These are phyloP conservation scores for Xylaria bambusicola DNA, from an alignment of 495 filamentous ascomycete species.

Conservation along the genomic window DNA sequence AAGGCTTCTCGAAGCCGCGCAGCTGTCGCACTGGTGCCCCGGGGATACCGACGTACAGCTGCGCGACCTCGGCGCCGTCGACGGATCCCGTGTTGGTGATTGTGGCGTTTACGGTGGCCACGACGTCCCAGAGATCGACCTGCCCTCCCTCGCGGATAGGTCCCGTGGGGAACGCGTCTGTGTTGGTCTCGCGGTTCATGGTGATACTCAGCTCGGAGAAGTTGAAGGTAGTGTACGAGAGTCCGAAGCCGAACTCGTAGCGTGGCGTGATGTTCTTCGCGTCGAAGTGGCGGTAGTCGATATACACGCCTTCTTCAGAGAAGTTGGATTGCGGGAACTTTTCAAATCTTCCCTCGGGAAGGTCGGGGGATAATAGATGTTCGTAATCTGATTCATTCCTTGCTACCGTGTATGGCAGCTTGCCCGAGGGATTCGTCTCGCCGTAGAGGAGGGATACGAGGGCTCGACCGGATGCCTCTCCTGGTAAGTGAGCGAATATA, in stretches of 20 bases:
- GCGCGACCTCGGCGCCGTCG: constrained; percentile 45
- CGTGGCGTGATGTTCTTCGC: constrained; percentile 54
- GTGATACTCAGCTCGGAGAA: constrained; percentile 36
- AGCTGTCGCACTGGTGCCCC: constrained; percentile 52
- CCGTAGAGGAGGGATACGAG: constrained; percentile 55
- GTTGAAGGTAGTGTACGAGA: constrained; percentile 60
- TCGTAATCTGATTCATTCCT: constrained; percentile 55
- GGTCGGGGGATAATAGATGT: constrained; percentile 9
- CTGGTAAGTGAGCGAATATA: constrained; percentile 52
- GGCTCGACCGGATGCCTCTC: constrained; percentile 51
- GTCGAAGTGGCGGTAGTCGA: constrained; percentile 62
- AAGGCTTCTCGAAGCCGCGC: constrained; percentile 57
- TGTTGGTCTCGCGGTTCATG: not conserved
- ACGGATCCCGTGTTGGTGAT: constrained; percentile 51
- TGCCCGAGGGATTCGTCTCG: constrained; percentile 51
- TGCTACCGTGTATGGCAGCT: constrained; percentile 62
- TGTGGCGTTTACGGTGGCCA: constrained; percentile 42
- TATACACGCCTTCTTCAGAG: constrained; percentile 48
- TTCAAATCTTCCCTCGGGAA: constrained; percentile 13
- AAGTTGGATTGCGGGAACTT: constrained; percentile 51
- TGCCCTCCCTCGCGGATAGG: constrained; percentile 49
- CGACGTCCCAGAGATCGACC: constrained; percentile 46
- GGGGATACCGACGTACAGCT: constrained; percentile 56
- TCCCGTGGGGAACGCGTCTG: constrained; percentile 23
- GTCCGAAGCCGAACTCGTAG: constrained; percentile 64